Evolutionary conservation across 768 basidiomycete genomes (phyloP), one percentile per base, ranked within the genome.

Genomic region (Lactifluus piperatus): DNA sequence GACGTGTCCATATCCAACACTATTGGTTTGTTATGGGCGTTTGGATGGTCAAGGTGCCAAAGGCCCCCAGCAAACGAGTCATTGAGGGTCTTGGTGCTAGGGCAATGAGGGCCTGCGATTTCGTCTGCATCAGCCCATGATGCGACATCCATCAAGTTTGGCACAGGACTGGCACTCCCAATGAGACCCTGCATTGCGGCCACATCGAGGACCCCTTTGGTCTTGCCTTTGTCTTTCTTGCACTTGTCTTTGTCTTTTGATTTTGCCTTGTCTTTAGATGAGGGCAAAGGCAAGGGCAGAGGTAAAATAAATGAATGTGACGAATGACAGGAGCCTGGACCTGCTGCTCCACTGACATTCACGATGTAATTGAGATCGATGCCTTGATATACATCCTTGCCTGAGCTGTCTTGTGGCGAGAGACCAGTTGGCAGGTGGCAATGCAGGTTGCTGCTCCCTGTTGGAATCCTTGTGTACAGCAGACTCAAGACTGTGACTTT

Each of bases 11-110:
- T 84, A 3, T 94, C 93, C 49, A 94, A 93, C 69, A 71, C 81
- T 20, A 73, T 87, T 26, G 97, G 97, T 13, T 74, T 99, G n/a
- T 75, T 97, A 27, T 97, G 91, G 71, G 95, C 97, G 3, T 94
- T 99, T 68, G 95, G 95, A 16, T 97, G 72, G 49, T 79, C 81
- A 44, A 68, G 22, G 53, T 64, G 66, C 24, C 70, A 70, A 26
- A 79, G 57, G 48, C 75, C 68, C 37, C 60, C 67, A 30, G 64
- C 66, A 64, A 79, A 80, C 9, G 73, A 57, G 59, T 79, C 78
- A 45, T 77, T 76, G 18, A 61, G 54, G 20, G 60, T 61, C 16
- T 36, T 36, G 1, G 50, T 57, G 44, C 60, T 61, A 29, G 60
- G 60, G 36, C 60, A 56, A 22, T 56, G 60, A 51, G 36, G 43